Evolutionary conservation across 2,329 filamentous ascomycete genomes (phyloP).

Genomic region (Colletotrichum echinochloae): DNA sequence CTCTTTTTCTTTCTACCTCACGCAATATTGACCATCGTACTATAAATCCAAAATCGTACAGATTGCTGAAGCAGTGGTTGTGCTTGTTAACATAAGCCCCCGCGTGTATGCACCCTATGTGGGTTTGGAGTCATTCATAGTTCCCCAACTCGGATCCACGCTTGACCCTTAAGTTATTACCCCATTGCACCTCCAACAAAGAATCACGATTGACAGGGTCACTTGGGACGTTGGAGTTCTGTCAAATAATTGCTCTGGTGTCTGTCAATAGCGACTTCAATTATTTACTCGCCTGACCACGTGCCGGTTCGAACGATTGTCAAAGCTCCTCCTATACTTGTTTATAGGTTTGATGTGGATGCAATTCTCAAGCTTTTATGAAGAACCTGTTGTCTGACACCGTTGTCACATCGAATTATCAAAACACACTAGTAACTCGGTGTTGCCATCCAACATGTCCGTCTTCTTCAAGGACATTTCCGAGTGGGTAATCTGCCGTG

Average conservation of each 20-base stretch:
- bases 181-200: slow-evolving; percentile 21
- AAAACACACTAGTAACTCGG: background rate
- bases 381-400: slow-evolving; percentile 4
- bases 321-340: slow-evolving; percentile 4
- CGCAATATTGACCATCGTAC: background rate
- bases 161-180: slow-evolving; percentile 9
- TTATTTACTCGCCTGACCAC: slow-evolving; percentile 29
- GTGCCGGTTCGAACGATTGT: background rate
- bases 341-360: slow-evolving; percentile 9
- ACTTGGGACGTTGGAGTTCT: slow-evolving; percentile 2
- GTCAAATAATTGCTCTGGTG: background rate
- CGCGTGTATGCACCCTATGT: background rate
- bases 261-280: slow-evolving; percentile 21
- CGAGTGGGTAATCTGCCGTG: slow-evolving; percentile 44
- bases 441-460: slow-evolving; percentile 47
- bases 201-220: slow-evolving; percentile 5
- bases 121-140: slow-evolving; percentile 10
- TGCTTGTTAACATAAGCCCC: no score
- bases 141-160: background rate
- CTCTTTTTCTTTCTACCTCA: background rate
- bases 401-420: background rate
- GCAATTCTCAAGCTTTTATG: slow-evolving; percentile 11
- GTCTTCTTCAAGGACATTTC: slow-evolving; percentile 55
- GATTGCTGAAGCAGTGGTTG: no score
- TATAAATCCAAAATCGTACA: no score